Evolutionary conservation across 73 alveolate species (phyloP).

Genomic region (Tetrahymena malaccensis): DNA sequence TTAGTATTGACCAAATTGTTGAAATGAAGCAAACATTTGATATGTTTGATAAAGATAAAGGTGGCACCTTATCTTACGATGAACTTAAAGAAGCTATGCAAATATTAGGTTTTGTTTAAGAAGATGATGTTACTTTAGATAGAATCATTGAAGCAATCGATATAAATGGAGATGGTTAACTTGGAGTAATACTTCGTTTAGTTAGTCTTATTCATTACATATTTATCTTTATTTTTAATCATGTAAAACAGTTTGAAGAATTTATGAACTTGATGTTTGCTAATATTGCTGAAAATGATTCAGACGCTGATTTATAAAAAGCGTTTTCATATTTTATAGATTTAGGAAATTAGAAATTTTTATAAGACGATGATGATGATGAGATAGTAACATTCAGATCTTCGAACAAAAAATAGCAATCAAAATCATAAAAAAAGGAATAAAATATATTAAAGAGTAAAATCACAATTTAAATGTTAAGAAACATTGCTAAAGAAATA

Average conservation of each 20-base stretch:
- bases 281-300: neutral
- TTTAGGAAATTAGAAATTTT: neutral
- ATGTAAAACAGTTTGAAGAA: neutral
- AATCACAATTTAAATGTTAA: neutral
- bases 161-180: neutral
- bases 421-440: neutral
- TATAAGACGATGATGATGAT: neutral
- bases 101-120: neutral
- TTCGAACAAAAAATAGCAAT: neutral
- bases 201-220: neutral
- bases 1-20: neutral
- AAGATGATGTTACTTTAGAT: neutral
- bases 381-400: neutral
- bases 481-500: neutral
- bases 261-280: neutral
- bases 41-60: neutral
- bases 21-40: neutral
- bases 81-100: neutral
- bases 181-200: neutral
- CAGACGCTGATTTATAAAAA: neutral
- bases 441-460: neutral
- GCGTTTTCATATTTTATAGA: neutral
- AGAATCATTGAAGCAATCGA: neutral
- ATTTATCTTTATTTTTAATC: neutral
- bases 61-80: neutral